Evolutionary conservation across 225 moss, liverwort and hornwort species (phyloP), one percentile per base, ranked within the genome.

Genomic region (Neckera pumila): DNA sequence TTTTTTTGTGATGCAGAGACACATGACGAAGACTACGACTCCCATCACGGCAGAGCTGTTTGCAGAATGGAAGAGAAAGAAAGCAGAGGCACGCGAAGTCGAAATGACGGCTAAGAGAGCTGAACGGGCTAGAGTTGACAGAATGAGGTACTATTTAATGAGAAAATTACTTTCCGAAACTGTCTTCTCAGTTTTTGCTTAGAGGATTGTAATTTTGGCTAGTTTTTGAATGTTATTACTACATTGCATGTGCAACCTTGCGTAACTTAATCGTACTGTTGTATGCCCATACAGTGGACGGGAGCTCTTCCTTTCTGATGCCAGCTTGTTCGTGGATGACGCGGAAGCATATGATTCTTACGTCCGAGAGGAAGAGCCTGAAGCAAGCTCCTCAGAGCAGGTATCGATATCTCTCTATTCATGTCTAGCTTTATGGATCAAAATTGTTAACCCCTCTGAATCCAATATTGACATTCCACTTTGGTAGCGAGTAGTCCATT

Each of bases 251-350:
- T 56, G 47, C 33, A 58, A 66, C 72, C 25, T 9, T 66, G 72
- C 64, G 19, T 51, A 88, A 89, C 53, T 21, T 70, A 14, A 86
- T 43, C 14, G 85, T 84, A 71, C 9, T 49, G 43, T 60, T 80
- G 59, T 85, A 25, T 90, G 82, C 51, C n/a, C 34, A 36, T 85
- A 30, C 93, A 98, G 98, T 95, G 97, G 98, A 81, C 91, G 97
- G 84, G 98, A 99, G 90, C 93, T 99, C 66, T 99, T 99, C 87
- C 94, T 95, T 70, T 84, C 93, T 31, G 97, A 99, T 92, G 93
- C 98, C 86, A 99, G 96, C 91, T 89, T 99, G 81, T 99, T 99
- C 90, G 94, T 97, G 86, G 98, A 99, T 92, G 98, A 99, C 80
- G 95, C 90, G 76, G 98, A 96, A 90, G 97, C 97, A 31, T 96